A percentile compares a stretch with the other conserved stretches of the same genome.
These are phyloP conservation scores for Physaria fendleri DNA, from an alignment of 345 rosid species.

Conservation along the genomic window DNA sequence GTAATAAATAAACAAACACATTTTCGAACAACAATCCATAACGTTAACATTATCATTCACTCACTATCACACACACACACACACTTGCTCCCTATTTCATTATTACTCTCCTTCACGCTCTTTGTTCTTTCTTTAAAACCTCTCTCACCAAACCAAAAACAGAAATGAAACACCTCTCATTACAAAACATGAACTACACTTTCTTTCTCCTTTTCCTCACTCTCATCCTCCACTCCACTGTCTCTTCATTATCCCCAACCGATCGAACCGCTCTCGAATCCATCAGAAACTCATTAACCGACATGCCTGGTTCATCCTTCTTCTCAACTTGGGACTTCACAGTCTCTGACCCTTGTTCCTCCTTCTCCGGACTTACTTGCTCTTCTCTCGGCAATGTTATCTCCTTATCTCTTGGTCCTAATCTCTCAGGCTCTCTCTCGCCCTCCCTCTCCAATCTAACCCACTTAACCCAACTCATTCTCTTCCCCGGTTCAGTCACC, in stretches of 20 bases:
- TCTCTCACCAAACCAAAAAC: no score
- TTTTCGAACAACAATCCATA: no score
- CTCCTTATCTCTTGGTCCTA: slow-evolving; percentile 51
- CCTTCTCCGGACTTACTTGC: slow-evolving; percentile 64
- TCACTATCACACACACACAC: no score
- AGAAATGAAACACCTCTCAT: no score
- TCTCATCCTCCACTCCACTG: slow-evolving; percentile 19
- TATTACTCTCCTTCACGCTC: no score
- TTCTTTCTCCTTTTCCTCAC: slow-evolving; percentile 14
- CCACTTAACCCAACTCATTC: slow-evolving; percentile 59
- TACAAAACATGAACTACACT: slow-evolving; percentile 20
- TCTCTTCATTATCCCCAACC: slow-evolving; percentile 17
- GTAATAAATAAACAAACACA: no score
- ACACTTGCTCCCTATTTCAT: no score
- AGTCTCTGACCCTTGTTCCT: slow-evolving; percentile 50
- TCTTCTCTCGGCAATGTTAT: slow-evolving; percentile 35
- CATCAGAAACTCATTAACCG: slow-evolving; percentile 53
- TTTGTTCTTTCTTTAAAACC: no score
- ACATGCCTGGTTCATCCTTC: slow-evolving; percentile 48
- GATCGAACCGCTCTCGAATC: slow-evolving; percentile 38
- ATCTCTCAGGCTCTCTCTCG: slow-evolving; percentile 74
- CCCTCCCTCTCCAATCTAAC: slow-evolving; percentile 54
- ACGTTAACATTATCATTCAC: no score
- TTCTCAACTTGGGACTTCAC: slow-evolving; percentile 63
- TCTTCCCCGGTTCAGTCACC: slow-evolving; percentile 72